These are phyloP conservation scores for Pythium sukuiense DNA, from an alignment of 352 stramenopile genomes.

Conservation along the genomic window DNA sequence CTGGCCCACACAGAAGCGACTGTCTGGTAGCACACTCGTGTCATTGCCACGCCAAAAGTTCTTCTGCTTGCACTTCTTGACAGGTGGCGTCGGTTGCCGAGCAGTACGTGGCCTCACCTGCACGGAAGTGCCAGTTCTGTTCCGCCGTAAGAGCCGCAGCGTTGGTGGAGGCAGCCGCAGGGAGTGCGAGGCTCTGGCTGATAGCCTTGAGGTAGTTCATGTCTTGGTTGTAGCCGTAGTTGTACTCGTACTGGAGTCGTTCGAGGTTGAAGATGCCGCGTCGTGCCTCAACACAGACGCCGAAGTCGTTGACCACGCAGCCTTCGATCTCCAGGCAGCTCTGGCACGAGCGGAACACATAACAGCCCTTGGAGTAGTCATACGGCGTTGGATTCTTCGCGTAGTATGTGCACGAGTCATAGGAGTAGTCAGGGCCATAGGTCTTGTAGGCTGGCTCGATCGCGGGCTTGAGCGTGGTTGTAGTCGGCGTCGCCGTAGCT, in stretches of 20 bases:
- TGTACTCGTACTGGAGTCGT: conserved; percentile 3
- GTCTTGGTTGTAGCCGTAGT: conserved; percentile 13
- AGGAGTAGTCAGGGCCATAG: not conserved
- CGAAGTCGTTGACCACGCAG: conserved; percentile 26
- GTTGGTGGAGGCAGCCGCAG: conserved; percentile 8
- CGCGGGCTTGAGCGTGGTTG: not conserved
- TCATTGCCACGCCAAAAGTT: conserved; percentile 21
- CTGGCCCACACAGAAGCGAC: conserved; percentile 20
- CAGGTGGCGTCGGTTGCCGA: conserved; percentile 15
- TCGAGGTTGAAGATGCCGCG: conserved; percentile 14
- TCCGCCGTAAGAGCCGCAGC: conserved; percentile 6
- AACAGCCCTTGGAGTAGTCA: conserved; percentile 18
- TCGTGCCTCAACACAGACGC: conserved; percentile 17
- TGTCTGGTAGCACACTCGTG: conserved; percentile 5
- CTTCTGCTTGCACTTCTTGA: conserved; percentile 23
- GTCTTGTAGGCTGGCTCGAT: not conserved
- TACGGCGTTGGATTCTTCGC: conserved; percentile 3
- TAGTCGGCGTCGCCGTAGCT: not conserved
- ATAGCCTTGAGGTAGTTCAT: conserved; percentile 27
- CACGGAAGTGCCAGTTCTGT: conserved; percentile 28
- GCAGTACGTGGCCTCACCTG: conserved; percentile 26
- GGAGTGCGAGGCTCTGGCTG: conserved; percentile 12
- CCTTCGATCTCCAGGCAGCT: conserved; percentile 23
- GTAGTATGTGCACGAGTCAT: conserved; percentile 18
- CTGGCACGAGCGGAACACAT: conserved; percentile 27